phyloP scores from a whole-genome alignment of 306 rosid genomes.

The Sesbania bispinosa region DNA sequence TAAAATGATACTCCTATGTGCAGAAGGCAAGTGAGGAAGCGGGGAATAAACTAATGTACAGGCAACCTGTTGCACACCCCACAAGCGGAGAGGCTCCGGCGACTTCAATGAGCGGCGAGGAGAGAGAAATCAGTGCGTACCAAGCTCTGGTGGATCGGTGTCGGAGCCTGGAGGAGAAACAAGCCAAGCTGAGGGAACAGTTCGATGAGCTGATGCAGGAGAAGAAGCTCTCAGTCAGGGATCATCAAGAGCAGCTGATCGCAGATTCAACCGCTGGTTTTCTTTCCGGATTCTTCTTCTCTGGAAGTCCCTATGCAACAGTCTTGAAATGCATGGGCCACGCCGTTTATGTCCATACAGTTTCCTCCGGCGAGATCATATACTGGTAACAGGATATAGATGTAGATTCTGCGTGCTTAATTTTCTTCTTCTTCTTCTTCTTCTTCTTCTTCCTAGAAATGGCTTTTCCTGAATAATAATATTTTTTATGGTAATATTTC shows the following conservation, averaged over 20 bases:
- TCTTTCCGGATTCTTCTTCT: constrained; percentile 36
- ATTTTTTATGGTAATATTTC: not conserved
- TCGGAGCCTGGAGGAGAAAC: constrained; percentile 52
- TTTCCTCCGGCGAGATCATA: constrained; percentile 55
- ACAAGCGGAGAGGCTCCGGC: constrained; percentile 31
- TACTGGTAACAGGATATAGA: constrained; percentile 42
- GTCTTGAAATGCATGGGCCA: constrained; percentile 60
- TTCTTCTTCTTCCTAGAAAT: not conserved
- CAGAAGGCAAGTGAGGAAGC: not conserved
- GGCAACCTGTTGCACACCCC: constrained; percentile 9
- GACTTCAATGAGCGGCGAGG: constrained; percentile 33
- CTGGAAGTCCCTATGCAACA: constrained; percentile 40
- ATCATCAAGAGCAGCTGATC: not conserved
- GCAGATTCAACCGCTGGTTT: constrained; percentile 18
- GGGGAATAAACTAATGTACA: not conserved
- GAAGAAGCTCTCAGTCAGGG: not conserved
- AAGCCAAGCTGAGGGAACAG: constrained; percentile 41
- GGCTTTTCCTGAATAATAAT: not conserved
- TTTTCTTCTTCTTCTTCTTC: no score
- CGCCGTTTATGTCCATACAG: constrained; percentile 51
- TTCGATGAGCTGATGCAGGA: constrained; percentile 36
- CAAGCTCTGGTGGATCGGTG: constrained; percentile 41
- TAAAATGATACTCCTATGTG: not conserved
- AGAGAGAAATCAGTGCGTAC: constrained; percentile 5
- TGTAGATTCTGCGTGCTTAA: not conserved